phyloP scores from a whole-genome alignment of 768 basidiomycete species.

The Suillus subluteus region DNA sequence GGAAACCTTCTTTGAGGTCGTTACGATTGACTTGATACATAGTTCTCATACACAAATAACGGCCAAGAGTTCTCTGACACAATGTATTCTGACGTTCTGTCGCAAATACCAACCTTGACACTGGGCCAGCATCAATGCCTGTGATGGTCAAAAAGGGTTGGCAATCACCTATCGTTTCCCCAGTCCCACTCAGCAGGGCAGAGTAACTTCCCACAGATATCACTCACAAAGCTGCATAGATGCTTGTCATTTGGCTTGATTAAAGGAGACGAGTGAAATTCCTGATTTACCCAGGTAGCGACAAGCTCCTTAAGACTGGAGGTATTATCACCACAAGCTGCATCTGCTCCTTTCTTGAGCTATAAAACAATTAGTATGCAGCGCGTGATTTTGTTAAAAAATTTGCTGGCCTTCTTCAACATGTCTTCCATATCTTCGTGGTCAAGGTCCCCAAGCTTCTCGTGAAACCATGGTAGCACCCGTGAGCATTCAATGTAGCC shows the following conservation, averaged over 20 bases:
- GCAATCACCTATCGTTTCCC: background rate
- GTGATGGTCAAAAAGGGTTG: too few species aligned
- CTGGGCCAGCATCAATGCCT: background rate
- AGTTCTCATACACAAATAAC: background rate
- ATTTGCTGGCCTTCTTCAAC: background rate
- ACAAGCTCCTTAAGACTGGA: slow-evolving; percentile 2
- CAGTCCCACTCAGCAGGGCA: slow-evolving; percentile 5
- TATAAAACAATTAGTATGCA: background rate
- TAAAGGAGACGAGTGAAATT: background rate
- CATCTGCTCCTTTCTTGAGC: slow-evolving; percentile 1
- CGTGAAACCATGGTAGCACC: background rate
- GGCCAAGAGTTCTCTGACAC: slow-evolving; percentile 19
- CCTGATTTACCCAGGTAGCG: background rate
- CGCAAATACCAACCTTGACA: slow-evolving; percentile 2
- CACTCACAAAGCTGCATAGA: background rate
- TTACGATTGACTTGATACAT: fast-evolving
- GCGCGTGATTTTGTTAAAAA: background rate
- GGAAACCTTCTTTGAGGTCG: background rate
- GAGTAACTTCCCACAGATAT: background rate
- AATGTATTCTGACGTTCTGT: slow-evolving; percentile 11
- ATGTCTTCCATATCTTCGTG: background rate
- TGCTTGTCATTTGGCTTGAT: background rate
- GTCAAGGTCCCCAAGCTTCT: background rate
- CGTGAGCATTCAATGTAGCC: background rate
- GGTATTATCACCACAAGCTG: background rate